Percentiles rank a stretch among this genome's conserved stretches.
Conservation (phyloP, 31 red algal species). For the Asparagopsis taxiformis region DNA sequence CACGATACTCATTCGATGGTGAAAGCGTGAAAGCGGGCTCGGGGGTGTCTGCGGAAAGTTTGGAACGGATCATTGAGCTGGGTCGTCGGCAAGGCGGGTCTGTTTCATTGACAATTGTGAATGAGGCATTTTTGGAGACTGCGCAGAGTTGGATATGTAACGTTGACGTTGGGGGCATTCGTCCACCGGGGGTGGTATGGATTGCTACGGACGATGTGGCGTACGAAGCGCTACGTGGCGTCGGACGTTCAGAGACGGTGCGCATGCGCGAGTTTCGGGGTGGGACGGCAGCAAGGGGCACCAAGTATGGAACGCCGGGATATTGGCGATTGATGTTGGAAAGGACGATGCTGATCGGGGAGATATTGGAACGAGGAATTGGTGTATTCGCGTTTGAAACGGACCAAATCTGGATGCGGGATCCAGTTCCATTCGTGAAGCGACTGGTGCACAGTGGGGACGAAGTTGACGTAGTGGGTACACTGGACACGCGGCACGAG, state of each 20-base stretch:
- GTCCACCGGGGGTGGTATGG: constrained; percentile 86
- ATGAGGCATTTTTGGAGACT: constrained; percentile 58
- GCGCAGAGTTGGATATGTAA: constrained; percentile 83
- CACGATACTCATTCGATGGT: constrained; percentile 50
- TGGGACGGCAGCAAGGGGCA: constrained; percentile 35
- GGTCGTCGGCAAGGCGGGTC: constrained; percentile 32
- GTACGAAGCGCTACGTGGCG: constrained; percentile 32
- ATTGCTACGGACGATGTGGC: constrained; percentile 60
- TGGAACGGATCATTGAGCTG: constrained; percentile 43
- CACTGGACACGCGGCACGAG: constrained; percentile 77
- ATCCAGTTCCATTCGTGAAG: constrained; percentile 73
- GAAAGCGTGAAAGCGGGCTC: background rate
- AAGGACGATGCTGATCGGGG: constrained; percentile 63
- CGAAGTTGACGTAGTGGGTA: constrained; percentile 79
- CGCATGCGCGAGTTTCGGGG: constrained; percentile 55
- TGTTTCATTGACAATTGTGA: constrained; percentile 73
- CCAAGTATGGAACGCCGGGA: constrained; percentile 72
- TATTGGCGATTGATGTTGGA: constrained; percentile 86
- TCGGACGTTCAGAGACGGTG: constrained; percentile 43
- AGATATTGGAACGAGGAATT: constrained; percentile 58
- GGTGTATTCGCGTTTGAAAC: constrained; percentile 80
- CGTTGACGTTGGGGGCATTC: constrained; percentile 58
- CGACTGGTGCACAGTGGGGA: constrained; percentile 57
- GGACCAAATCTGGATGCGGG: constrained; percentile 76
- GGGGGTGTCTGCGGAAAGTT: constrained; percentile 16